A percentile compares a stretch with the other conserved stretches of the same genome.
Conservation (phyloP, 352 stramenopile species). For the Globisporangium canariense region DNA sequence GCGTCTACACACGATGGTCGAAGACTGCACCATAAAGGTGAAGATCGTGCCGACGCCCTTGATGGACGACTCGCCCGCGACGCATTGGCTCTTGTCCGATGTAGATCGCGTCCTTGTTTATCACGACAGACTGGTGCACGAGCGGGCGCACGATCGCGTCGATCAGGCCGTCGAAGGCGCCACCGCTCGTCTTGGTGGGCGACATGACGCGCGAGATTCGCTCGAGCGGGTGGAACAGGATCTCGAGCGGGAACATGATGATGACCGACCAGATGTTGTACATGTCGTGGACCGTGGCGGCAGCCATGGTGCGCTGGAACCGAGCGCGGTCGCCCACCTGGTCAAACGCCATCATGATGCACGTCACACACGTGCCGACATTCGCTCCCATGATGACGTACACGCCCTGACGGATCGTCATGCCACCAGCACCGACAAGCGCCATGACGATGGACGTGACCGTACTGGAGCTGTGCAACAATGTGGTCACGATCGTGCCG, state of each 20-base stretch:
- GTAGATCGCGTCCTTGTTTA: slow-evolving; percentile 38
- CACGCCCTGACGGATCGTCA: slow-evolving; percentile 81
- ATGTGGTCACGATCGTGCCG: slow-evolving; percentile 64
- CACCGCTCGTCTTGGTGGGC: slow-evolving; percentile 27
- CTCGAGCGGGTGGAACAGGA: slow-evolving; percentile 57
- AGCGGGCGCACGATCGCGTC: slow-evolving; percentile 44
- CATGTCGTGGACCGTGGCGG: slow-evolving; percentile 58
- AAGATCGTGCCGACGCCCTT: slow-evolving; percentile 62
- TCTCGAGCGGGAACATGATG: slow-evolving; percentile 72
- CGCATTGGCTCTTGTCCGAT: slow-evolving; percentile 19
- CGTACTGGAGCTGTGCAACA: slow-evolving; percentile 75
- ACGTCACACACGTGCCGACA: slow-evolving; percentile 87
- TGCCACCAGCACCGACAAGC: slow-evolving; percentile 39
- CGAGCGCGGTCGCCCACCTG: slow-evolving; percentile 73
- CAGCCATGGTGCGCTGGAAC: slow-evolving; percentile 63
- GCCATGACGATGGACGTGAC: slow-evolving; percentile 81
- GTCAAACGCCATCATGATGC: slow-evolving; percentile 89
- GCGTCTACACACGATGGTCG: slow-evolving; percentile 86
- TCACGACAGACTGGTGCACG: slow-evolving; percentile 26
- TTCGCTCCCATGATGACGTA: slow-evolving; percentile 94
- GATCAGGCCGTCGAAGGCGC: slow-evolving; percentile 40
- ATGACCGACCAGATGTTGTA: slow-evolving; percentile 89
- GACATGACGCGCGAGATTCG: slow-evolving; percentile 46
- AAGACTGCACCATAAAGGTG: slow-evolving; percentile 89
- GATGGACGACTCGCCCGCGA: slow-evolving; percentile 18